Conservation (phyloP, 306 rosid species). For the Acacia acuminata region DNA sequence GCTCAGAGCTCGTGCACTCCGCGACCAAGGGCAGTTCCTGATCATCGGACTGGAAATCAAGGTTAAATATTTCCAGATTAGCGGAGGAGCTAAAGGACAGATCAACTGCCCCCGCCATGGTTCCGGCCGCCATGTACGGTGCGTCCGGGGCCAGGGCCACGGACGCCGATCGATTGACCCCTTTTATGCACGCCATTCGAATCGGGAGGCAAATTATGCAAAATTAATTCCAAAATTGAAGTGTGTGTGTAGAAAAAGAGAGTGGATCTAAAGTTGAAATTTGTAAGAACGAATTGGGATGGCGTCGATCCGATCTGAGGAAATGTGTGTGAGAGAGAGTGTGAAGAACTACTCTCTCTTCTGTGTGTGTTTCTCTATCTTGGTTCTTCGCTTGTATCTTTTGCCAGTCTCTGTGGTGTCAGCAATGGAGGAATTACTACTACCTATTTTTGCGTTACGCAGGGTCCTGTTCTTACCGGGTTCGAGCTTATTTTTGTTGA, state of each 20-base stretch:
- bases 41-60: conserved; percentile 96
- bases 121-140: conserved; percentile 92
- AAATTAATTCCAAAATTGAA: not conserved
- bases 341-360: not conserved
- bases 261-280: not conserved
- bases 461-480: conserved; percentile 25
- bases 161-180: conserved; percentile 91
- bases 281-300: not conserved
- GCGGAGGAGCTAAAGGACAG: conserved; percentile 96
- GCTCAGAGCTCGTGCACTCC: conserved; percentile 81
- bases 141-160: conserved; percentile 96
- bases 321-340: not conserved
- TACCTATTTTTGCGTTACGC: not conserved
- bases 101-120: conserved; percentile 99
- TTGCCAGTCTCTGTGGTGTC: not conserved
- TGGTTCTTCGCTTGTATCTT: not conserved
- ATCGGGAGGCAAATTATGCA: not conserved
- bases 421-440: not conserved
- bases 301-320: not conserved
- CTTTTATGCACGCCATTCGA: conserved; percentile 86
- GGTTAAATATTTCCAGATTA: conserved; percentile 85
- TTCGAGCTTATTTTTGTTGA: not conserved
- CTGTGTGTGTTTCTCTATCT: not conserved
- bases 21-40: conserved; percentile 77
- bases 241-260: not conserved